These are phyloP conservation scores for Rhizophagus clarus DNA, from an alignment of 192 early-diverging fungal species.

Conservation along the genomic window DNA sequence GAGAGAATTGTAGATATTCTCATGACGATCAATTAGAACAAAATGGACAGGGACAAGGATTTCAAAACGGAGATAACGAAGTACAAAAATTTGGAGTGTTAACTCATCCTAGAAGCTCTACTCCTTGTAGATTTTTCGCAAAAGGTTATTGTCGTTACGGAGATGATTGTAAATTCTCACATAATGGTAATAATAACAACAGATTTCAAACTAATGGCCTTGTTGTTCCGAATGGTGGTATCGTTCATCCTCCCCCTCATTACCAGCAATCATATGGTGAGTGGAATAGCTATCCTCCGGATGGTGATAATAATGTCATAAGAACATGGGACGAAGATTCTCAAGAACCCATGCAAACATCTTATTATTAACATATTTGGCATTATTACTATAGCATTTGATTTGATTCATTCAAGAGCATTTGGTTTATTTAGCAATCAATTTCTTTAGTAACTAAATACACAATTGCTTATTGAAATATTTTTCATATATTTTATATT, in stretches of 20 bases:
- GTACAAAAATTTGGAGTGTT: background rate
- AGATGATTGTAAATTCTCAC: background rate
- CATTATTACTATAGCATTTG: background rate
- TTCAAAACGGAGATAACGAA: background rate
- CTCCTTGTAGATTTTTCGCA: background rate
- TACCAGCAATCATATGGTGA: background rate
- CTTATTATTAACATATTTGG: background rate
- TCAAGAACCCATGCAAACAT: background rate
- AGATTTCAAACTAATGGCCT: background rate
- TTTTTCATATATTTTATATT: background rate
- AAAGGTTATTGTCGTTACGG: background rate
- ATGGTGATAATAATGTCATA: background rate
- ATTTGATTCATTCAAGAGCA: no score
- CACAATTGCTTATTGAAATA: background rate
- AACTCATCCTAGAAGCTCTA: background rate
- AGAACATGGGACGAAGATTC: background rate
- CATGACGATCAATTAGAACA: background rate
- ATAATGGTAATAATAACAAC: background rate
- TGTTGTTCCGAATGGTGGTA: background rate
- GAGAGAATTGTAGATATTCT: background rate
- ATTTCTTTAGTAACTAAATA: background rate
- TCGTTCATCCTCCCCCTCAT: background rate
- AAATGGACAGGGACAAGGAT: background rate
- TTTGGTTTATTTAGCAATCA: no score
- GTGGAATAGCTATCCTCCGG: background rate